Evolutionary conservation across 345 rosid genomes (phyloP).

Genomic region (Pugionium cornutum): DNA sequence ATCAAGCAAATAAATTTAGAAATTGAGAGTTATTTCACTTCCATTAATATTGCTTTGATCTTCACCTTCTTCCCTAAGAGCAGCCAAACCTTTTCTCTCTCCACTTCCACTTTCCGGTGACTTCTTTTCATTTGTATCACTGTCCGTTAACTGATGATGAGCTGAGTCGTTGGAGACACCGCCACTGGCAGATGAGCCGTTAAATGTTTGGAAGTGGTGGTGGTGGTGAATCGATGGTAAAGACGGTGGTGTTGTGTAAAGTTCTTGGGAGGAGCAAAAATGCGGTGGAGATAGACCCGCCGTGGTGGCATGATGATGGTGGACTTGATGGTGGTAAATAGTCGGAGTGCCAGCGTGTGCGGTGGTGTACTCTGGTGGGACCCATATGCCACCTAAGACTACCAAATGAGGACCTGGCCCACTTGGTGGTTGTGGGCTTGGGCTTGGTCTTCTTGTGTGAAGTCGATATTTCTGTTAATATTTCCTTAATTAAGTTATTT

Average conservation of each 20-base stretch:
- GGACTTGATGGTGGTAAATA: slow-evolving; percentile 47
- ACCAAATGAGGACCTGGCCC: too few species aligned
- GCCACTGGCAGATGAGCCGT: slow-evolving; percentile 39
- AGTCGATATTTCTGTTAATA: slow-evolving; percentile 63
- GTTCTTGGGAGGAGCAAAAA: slow-evolving; percentile 78
- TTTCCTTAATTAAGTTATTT: too few species aligned
- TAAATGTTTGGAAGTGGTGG: slow-evolving; percentile 62
- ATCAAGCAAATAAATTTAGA: slow-evolving; percentile 34
- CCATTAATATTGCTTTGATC: slow-evolving; percentile 60
- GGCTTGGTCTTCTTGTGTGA: too few species aligned
- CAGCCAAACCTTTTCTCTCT: slow-evolving; percentile 29
- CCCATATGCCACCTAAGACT: too few species aligned
- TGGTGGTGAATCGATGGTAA: slow-evolving; percentile 40
- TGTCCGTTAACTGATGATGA: slow-evolving; percentile 41
- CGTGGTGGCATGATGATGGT: slow-evolving; percentile 44
- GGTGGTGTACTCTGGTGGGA: slow-evolving; percentile 46
- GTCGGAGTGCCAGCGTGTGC: slow-evolving; percentile 55
- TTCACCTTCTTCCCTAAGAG: slow-evolving; percentile 70
- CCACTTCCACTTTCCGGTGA: slow-evolving; percentile 72
- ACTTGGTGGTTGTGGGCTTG: too few species aligned
- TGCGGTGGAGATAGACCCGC: slow-evolving; percentile 53
- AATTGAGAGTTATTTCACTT: slow-evolving; percentile 86
- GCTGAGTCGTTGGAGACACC: slow-evolving; percentile 33
- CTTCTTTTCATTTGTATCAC: slow-evolving; percentile 75
- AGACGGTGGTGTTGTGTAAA: slow-evolving; percentile 50